Percentiles rank a stretch among this genome's conserved stretches.
Evolutionary conservation across 1,284 basidiomycete genomes (phyloP).

Genomic region (Fomitiporia mediterranea): DNA sequence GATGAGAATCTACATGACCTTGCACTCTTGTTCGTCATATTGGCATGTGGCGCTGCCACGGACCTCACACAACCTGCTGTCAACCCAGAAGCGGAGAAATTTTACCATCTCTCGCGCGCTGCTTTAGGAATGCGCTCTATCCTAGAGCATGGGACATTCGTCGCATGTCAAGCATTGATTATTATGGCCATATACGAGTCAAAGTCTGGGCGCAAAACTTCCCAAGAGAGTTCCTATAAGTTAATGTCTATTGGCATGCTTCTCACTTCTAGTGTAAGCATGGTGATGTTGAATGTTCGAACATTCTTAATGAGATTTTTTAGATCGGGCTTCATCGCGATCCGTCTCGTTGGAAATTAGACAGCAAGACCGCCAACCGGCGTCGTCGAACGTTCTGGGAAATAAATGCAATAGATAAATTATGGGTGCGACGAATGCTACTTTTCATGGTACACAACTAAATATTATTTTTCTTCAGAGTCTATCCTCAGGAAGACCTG

Average conservation of each 20-base stretch:
- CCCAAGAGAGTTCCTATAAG: slow-evolving; percentile 10
- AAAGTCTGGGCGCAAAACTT: background rate
- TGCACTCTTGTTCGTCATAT: slow-evolving; percentile 20
- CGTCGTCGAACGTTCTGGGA: slow-evolving; percentile 29
- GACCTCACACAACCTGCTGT: slow-evolving; percentile 18
- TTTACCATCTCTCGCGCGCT: slow-evolving; percentile 17
- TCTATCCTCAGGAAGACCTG: slow-evolving; percentile 11
- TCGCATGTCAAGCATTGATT: slow-evolving; percentile 20
- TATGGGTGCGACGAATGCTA: background rate
- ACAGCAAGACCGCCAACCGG: slow-evolving; percentile 22
- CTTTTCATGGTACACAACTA: background rate
- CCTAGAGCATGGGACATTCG: slow-evolving; percentile 17
- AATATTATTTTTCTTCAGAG: background rate
- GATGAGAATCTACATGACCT: slow-evolving; percentile 19
- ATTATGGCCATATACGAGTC: slow-evolving; percentile 2
- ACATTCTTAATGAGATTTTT: background rate
- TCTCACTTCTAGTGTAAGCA: slow-evolving; percentile 19
- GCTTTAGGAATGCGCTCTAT: slow-evolving; percentile 19
- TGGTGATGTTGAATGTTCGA: slow-evolving; percentile 1
- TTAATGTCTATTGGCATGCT: slow-evolving; percentile 12
- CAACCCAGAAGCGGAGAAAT: slow-evolving; percentile 19
- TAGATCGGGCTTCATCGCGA: slow-evolving; percentile 26
- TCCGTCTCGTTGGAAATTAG: slow-evolving; percentile 26
- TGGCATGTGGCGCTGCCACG: slow-evolving; percentile 18
- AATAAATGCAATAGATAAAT: slow-evolving; percentile 15